Evolutionary conservation across 2,329 filamentous ascomycete genomes (phyloP), one percentile per base, ranked within the genome.

Genomic region (Stagonosporopsis chrysanthemi): DNA sequence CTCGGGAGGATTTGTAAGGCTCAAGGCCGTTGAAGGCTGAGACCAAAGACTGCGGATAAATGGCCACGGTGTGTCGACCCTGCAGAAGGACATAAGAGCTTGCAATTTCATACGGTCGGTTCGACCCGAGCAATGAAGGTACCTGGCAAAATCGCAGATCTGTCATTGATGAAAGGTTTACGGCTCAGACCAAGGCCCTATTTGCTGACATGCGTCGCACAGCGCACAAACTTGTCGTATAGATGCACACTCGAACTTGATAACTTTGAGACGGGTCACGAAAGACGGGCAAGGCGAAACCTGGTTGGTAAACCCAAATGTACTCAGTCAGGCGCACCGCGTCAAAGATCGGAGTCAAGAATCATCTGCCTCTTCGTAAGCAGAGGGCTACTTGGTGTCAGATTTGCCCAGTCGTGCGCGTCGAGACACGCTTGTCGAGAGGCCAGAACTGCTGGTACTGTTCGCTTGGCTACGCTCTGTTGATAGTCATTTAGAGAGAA

Each of bases 401-500:
- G 15, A 28, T 40, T 38, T 17, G 43, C 38, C 55, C 49, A 58
- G 29, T 58, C 44, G 28, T 58, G 55, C 7, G 55, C 55, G 12
- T 58, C 49, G n/a, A 58, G 55, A n/a, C 55, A 58, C 28, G 55
- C 55, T 41, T 53, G 55, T 22, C 55, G 44, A 17, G 48, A 52
- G 6, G 49, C 44, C 33, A 58, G 22, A 14, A 58, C 55, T 36
- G 55, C 40, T 12, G 55, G 48, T 6, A 23, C 24, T 3, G 55
- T 53, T 26, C 55, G 45, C 9, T 11, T 28, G 33, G 39, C 48
- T 31, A 58, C 17, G n/a, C 45, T 45, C 24, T 42, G 38, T 22
- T 58, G 31, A 26, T 58, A 58, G 6, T 40, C 26, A 1, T 28
- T n/a, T 3, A 58, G 2, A 6, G 24, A 12, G 2, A 23, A 31